Evolutionary conservation across 306 rosid genomes (phyloP), one percentile per base, ranked within the genome.

Genomic region (Glycine latifolia): DNA sequence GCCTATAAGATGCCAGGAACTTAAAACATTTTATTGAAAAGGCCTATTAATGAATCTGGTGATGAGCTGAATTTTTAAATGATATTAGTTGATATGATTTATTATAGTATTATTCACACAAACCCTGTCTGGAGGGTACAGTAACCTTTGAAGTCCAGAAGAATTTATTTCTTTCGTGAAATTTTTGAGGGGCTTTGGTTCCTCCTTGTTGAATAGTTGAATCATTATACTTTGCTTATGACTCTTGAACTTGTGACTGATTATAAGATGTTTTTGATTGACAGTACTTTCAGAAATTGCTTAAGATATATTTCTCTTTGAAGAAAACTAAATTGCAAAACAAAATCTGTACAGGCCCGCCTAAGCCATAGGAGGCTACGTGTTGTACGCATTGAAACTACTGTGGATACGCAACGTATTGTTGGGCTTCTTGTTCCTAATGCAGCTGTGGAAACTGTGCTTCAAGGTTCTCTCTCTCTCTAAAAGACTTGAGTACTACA

Each of bases 401-500:
- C 94, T 14, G 81, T 84, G 56, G 97, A 93, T 81, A 89, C 81
- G 67, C 89, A 75, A 84, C 90, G 98, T 66, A 91, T 96, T 55
- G 99, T 96, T 80, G 98, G 99, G 76, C 92, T 96, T 60, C 93
- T 89, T 83, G 97, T 96, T 52, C 98, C 99, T 62, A 96, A 96
- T 82, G 89, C 97, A 60, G 99, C 94, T 11, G 98, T 96, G 75
- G 98, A 93, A 87, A 71, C 88, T 49, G 99, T 95, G 78, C 99
- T 96, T 77, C 94, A 84, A 96, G 99, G 99, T 91, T 71, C 12
- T 68, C 72, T 73, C 72, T 73, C 80, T 26, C 31, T 26, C 31
- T 26, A 26, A 26, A 26, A 26, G 31, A 26, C 31, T 26, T 26
- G 1, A 26, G 31, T 26, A 26, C 31, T 2, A 0, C 31, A 26